These are phyloP conservation scores for Coelastrella sp. DNA, from an alignment of 139 green algal species.

Conservation along the genomic window DNA sequence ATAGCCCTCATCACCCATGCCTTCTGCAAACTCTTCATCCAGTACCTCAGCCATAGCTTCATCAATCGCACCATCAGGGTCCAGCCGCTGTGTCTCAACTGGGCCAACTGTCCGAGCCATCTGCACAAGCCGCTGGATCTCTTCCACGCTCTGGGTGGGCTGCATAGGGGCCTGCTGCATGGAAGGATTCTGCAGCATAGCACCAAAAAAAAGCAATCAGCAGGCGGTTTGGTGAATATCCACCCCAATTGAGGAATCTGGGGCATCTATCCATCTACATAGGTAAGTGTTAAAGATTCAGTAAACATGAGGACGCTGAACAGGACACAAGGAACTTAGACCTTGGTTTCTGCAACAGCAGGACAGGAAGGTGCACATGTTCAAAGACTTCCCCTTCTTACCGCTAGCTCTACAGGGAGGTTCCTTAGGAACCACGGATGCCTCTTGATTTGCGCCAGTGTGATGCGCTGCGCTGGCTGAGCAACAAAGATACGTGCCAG, in stretches of 20 bases:
- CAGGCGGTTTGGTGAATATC: too few relatives aligned
- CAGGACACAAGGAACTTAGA: too few relatives aligned
- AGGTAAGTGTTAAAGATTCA: too few relatives aligned
- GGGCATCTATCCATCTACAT: too few relatives aligned
- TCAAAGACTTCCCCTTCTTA: constrained; percentile 32
- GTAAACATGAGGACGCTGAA: too few relatives aligned
- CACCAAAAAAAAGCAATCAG: too few relatives aligned
- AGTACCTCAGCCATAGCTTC: constrained; percentile 38
- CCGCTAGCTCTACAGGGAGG: constrained; percentile 89
- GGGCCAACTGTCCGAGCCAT: constrained; percentile 15
- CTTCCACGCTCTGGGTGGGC: constrained; percentile 64
- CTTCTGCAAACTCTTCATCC: constrained; percentile 34
- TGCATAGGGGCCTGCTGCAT: constrained; percentile 27
- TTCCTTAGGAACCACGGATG: constrained; percentile 93
- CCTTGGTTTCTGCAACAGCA: too few relatives aligned
- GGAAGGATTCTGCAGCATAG: constrained; percentile 5
- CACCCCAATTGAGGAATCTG: too few relatives aligned
- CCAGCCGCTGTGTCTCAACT: not conserved
- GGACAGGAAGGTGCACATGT: not conserved
- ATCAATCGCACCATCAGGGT: constrained; percentile 35
- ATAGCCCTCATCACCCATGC: constrained; percentile 27
- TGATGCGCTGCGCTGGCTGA: constrained; percentile 84
- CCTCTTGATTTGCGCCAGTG: constrained; percentile 83
- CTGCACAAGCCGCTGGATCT: constrained; percentile 62
- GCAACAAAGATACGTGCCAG: constrained; percentile 90